These are phyloP conservation scores for Nadsonia starkeyi-henricii DNA, from an alignment of 1,139 yeast species.

Conservation along the genomic window DNA sequence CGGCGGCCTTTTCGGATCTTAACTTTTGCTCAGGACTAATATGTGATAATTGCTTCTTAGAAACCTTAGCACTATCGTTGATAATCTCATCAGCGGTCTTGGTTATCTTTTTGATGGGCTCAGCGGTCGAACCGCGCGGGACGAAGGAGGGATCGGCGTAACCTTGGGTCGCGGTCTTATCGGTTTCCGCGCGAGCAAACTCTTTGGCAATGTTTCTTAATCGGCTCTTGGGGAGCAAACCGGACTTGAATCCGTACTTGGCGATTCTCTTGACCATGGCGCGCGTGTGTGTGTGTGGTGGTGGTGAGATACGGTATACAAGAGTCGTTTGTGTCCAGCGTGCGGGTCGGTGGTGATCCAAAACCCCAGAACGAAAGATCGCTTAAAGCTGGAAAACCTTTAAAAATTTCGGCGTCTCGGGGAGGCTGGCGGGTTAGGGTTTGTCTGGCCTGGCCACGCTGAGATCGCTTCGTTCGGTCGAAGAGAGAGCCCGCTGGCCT, in stretches of 20 bases:
- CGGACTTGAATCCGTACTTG: constrained; percentile 48
- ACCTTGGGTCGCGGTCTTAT: constrained; percentile 44
- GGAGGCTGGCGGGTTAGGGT: no score
- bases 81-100: constrained; percentile 48
- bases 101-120: constrained; percentile 35
- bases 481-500: no score
- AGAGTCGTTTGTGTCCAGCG: no score
- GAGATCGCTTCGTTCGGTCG: no score
- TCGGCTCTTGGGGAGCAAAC: constrained; percentile 48
- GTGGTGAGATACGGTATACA: not conserved
- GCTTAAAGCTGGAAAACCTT: no score
- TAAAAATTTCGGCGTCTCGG: no score
- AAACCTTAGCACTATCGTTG: constrained; percentile 33
- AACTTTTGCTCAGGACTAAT: constrained; percentile 38
- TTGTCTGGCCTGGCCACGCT: no score
- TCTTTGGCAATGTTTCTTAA: constrained; percentile 37
- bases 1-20: constrained; percentile 43
- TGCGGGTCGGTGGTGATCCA: no score
- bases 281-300: not conserved
- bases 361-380: no score
- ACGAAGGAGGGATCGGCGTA: constrained; percentile 58
- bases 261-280: constrained; percentile 34
- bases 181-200: constrained; percentile 37
- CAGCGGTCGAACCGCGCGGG: constrained; percentile 53
- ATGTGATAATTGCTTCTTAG: constrained; percentile 21